Evolutionary conservation across 1,284 basidiomycete species (phyloP), one percentile per base, ranked within the genome.

Genomic region (Heterobasidion irregulare): DNA sequence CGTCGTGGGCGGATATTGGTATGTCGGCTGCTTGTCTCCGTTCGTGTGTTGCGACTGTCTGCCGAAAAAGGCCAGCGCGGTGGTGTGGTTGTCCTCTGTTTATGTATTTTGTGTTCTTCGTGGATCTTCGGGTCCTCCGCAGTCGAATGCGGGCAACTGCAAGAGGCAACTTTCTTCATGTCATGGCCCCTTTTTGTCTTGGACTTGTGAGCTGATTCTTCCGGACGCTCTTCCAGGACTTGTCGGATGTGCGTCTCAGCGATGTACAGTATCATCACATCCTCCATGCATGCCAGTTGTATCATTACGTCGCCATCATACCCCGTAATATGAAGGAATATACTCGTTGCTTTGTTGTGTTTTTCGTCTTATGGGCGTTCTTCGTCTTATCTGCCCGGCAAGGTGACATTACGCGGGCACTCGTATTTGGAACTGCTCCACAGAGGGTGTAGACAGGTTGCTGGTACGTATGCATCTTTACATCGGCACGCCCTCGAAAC

Each of bases 281-380:
- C 53, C 53, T 41, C 50, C 53, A 52, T 57, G 53, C 56, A 55
- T 49, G 50, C 46, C 54, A 34, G 43, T 45, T 57, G 56, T 55
- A 57, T 53, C 56, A 53, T 59, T 55, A 57, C 54, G 47, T 53
- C 41, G 51, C 19, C 51, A n/a, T 18, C 50, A 54, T 56, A 47
- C 53, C 51, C 53, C 52, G 34, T 49, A 54, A 41, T 41, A n/a
- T 49, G 44, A 51, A 56, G 52, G 35, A 47, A 58, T 55, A 32
- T 48, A 32, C 47, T 48, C 8, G 36, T 34, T 19, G 16, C 12
- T 36, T 41, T 50, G 49, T 50, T 50, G 49, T 36, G 32, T n/a
- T 38, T 8, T 41, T 13, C 33, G 19, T 50, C n/a, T 47, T 13
- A 19, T 13, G 47, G 12, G 18, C 18, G 19, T 47, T 16, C 16